A percentile compares a stretch with the other conserved stretches of the same genome.
These are phyloP conservation scores for Stagonosporopsis chrysanthemi DNA, from an alignment of 2,329 filamentous ascomycete species.

Conservation along the genomic window DNA sequence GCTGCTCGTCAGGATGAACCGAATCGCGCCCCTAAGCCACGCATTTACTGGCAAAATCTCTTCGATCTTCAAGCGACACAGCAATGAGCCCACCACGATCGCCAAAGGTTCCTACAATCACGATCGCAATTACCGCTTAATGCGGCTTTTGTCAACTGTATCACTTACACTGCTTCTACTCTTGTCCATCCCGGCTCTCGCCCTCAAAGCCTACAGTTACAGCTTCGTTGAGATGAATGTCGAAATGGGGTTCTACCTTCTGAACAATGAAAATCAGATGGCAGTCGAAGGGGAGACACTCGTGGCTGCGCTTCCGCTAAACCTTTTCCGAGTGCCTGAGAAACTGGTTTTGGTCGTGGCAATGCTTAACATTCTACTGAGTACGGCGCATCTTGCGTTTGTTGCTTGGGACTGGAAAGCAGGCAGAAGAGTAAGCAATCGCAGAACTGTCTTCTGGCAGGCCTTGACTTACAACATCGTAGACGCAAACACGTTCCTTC, in stretches of 20 bases:
- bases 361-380: slow-evolving; percentile 10
- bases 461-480: background rate
- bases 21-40: slow-evolving; percentile 17
- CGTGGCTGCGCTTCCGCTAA: slow-evolving; percentile 41
- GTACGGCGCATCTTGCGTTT: slow-evolving; percentile 6
- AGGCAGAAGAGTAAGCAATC: slow-evolving; percentile 9
- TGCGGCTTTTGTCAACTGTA: slow-evolving; percentile 7
- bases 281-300: slow-evolving; percentile 21
- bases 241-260: slow-evolving; percentile 41
- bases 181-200: slow-evolving; percentile 19
- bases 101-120: slow-evolving; percentile 12
- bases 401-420: slow-evolving; percentile 14
- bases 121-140: slow-evolving; percentile 5
- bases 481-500: slow-evolving; percentile 43
- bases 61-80: slow-evolving; percentile 23
- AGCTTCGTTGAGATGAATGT: slow-evolving; percentile 45
- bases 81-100: slow-evolving; percentile 11
- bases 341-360: slow-evolving; percentile 12
- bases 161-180: slow-evolving; percentile 10
- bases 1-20: slow-evolving; percentile 19
- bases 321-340: slow-evolving; percentile 35
- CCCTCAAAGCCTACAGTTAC: slow-evolving; percentile 40
- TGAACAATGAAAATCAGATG: slow-evolving; percentile 23
- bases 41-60: slow-evolving; percentile 21
- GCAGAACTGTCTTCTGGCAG: too few relatives aligned